Evolutionary conservation across 805 yeast genomes (phyloP).

Genomic region (Candida peoriensis): DNA sequence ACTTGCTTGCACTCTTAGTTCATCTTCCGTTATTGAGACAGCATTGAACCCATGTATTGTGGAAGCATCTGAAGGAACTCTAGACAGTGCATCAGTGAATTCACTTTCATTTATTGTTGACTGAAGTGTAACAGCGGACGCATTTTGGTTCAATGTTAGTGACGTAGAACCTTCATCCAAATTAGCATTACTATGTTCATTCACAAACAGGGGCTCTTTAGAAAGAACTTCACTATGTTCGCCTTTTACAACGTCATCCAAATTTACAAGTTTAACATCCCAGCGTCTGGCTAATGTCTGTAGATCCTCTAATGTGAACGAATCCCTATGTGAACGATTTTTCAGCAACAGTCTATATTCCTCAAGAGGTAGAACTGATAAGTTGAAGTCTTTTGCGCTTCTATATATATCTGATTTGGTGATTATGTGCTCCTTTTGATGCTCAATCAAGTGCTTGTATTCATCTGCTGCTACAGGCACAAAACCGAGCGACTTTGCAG

Average conservation of each 20-base stretch:
- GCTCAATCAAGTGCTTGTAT: slow-evolving; percentile 26
- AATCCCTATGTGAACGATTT: slow-evolving; percentile 20
- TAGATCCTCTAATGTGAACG: slow-evolving; percentile 26
- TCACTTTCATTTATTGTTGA: slow-evolving; percentile 24
- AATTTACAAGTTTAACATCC: slow-evolving; percentile 31
- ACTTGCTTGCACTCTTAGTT: slow-evolving; percentile 16
- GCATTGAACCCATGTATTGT: slow-evolving; percentile 16
- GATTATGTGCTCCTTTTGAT: slow-evolving; percentile 25
- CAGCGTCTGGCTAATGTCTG: slow-evolving; percentile 29
- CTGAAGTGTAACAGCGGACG: slow-evolving; percentile 21
- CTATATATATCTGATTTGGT: slow-evolving; percentile 29
- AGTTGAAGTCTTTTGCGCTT: slow-evolving; percentile 35
- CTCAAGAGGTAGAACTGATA: slow-evolving; percentile 39
- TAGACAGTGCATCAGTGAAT: slow-evolving; percentile 26
- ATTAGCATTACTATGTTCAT: neutral
- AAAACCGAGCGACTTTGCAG: slow-evolving; percentile 29
- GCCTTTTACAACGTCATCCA: too few relatives aligned
- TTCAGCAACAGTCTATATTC: slow-evolving; percentile 36
- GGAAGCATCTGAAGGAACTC: slow-evolving; percentile 22
- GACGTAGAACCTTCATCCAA: neutral
- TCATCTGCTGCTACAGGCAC: slow-evolving; percentile 30
- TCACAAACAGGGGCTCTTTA: neutral
- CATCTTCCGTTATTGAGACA: slow-evolving; percentile 12
- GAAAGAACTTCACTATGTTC: neutral
- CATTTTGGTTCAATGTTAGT: slow-evolving; percentile 13